Conservation (phyloP, 805 yeast genomes). For the Saccharomycopsis fibuligera region DNA sequence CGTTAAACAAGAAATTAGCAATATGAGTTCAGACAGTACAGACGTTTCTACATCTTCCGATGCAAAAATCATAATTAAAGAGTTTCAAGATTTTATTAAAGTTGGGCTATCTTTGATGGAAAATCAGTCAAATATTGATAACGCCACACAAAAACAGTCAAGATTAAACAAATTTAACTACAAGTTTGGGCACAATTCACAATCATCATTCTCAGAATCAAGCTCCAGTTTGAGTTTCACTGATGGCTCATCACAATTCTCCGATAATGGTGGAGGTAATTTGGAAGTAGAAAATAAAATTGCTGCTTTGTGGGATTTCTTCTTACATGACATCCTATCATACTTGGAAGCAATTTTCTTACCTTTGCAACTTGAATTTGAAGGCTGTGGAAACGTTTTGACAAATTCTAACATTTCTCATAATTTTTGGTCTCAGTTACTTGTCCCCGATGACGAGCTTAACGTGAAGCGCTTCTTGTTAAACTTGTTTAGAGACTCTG, state of each 20-base stretch:
- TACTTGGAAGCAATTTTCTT: constrained; percentile 55
- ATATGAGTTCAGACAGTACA: constrained; percentile 2
- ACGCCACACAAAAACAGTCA: constrained; percentile 8
- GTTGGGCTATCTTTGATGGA: constrained; percentile 20
- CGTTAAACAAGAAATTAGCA: neutral
- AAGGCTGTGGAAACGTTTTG: constrained; percentile 26
- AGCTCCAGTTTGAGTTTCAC: neutral
- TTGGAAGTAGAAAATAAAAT: constrained; percentile 23
- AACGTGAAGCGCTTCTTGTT: constrained; percentile 37
- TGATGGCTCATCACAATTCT: neutral
- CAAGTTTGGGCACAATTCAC: neutral
- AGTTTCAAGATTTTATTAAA: constrained; percentile 20
- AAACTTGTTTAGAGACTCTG: constrained; percentile 44
- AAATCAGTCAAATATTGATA: constrained; percentile 20
- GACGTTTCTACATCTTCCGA: neutral
- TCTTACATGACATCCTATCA: constrained; percentile 48
- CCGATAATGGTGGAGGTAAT: neutral
- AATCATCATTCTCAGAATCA: neutral
- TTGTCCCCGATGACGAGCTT: constrained; percentile 21
- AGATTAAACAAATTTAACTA: constrained; percentile 12
- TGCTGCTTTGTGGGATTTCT: constrained; percentile 49
- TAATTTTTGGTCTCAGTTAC: constrained; percentile 23
- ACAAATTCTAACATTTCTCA: constrained; percentile 27
- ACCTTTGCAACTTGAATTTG: constrained; percentile 49
- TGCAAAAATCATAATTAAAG: constrained; percentile 9